Percentiles rank a stretch among this genome's conserved stretches.
These are phyloP conservation scores for Aspergillus fumigatus DNA, from an alignment of 2,329 filamentous ascomycete genomes.

Conservation along the genomic window DNA sequence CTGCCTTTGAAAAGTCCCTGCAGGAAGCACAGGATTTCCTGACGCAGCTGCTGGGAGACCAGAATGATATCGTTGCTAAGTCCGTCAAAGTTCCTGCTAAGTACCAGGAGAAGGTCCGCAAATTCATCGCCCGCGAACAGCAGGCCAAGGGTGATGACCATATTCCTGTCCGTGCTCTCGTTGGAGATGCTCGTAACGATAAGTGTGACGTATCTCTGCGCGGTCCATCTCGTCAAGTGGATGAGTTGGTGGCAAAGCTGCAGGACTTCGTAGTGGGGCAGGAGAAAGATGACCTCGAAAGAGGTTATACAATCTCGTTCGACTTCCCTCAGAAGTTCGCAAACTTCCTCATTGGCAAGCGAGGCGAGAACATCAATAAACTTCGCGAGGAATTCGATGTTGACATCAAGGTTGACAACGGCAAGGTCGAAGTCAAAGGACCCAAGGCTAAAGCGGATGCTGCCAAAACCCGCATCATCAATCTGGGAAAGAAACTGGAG, in stretches of 20 bases:
- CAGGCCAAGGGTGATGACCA: conserved; percentile 44
- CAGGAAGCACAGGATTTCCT: conserved; percentile 57
- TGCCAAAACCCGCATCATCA: conserved; percentile 75
- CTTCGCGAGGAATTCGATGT: conserved; percentile 66
- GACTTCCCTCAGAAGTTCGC: conserved; percentile 94
- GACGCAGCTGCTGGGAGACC: conserved; percentile 48
- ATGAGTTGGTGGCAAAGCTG: conserved; percentile 68
- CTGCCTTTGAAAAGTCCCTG: conserved; percentile 54
- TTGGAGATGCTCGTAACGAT: conserved; percentile 37
- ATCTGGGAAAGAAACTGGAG: conserved; percentile 74
- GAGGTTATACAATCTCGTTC: conserved; percentile 78
- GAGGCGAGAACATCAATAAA: conserved; percentile 65
- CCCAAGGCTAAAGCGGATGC: conserved; percentile 90
- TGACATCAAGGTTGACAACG: conserved; percentile 84
- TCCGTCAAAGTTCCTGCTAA: conserved; percentile 54
- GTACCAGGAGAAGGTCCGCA: conserved; percentile 61
- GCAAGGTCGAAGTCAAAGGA: conserved; percentile 92
- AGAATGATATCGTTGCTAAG: conserved; percentile 52
- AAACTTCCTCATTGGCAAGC: conserved; percentile 71
- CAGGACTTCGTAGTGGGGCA: conserved; percentile 78
- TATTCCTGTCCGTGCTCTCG: conserved; percentile 54
- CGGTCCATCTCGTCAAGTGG: conserved; percentile 69
- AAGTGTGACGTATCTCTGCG: conserved; percentile 62
- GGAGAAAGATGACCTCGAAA: conserved; percentile 88
- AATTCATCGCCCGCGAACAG: conserved; percentile 56